Conservation (phyloP, 192 early-diverging fungal species). For the Backusella macrospora region DNA sequence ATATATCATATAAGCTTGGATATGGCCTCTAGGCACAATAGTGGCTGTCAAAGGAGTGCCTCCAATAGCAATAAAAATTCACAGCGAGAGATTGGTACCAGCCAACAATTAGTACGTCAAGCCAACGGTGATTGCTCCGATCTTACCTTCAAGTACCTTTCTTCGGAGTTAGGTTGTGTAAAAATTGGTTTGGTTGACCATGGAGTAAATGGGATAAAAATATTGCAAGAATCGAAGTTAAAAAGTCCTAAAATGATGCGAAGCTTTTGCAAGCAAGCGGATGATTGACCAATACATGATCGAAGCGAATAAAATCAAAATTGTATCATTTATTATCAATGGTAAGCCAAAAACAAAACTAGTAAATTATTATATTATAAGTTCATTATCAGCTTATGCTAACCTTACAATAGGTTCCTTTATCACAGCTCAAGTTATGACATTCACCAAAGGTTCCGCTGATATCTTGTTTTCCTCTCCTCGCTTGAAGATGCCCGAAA, state of each 20-base stretch:
- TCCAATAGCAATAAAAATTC: not conserved
- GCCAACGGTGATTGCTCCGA: not conserved
- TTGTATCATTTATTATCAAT: not conserved
- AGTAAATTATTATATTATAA: not conserved
- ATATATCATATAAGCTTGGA: too few species aligned
- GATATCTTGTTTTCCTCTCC: slow-evolving; percentile 5
- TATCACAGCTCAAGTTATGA: slow-evolving; percentile 12
- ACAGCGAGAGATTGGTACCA: not conserved
- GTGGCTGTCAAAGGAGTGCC: not conserved
- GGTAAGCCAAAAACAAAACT: not conserved
- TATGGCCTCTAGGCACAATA: too few species aligned
- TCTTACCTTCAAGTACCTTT: slow-evolving; percentile 5
- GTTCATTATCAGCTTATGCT: slow-evolving; percentile 4
- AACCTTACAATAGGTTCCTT: slow-evolving; percentile 9
- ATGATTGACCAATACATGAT: slow-evolving; percentile 3
- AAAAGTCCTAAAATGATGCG: slow-evolving; percentile 21
- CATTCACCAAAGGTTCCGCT: slow-evolving; percentile 7
- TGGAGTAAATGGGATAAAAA: slow-evolving; percentile 1
- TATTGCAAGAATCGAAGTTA: not conserved
- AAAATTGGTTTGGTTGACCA: not conserved
- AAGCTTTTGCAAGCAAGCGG: not conserved
- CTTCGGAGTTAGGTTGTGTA: slow-evolving; percentile 1
- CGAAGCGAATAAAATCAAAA: not conserved
- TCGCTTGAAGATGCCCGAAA: slow-evolving; percentile 16
- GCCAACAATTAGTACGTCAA: not conserved